Evolutionary conservation across 495 filamentous ascomycete species (phyloP).

Genomic region (Pseudomonodictys pantanalensis): DNA sequence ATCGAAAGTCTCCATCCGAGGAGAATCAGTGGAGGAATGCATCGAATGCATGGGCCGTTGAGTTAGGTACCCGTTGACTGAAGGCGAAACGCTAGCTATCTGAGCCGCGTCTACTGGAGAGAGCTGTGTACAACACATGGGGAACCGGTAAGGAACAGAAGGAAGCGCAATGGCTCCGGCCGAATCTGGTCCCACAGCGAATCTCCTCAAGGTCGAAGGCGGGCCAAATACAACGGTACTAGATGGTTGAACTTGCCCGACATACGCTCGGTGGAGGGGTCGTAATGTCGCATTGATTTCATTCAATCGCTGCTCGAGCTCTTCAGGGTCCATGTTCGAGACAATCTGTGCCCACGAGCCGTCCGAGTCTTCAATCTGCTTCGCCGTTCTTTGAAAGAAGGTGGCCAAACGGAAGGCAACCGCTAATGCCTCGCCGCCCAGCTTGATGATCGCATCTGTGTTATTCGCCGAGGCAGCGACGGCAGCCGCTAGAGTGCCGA

Average conservation of each 20-base stretch:
- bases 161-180: constrained; percentile 2
- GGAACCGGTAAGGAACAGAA: constrained; percentile 4
- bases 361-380: constrained; percentile 18
- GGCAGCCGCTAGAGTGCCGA: constrained; percentile 17
- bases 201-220: constrained; percentile 12
- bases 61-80: not conserved
- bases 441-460: constrained; percentile 6
- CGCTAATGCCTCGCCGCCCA: constrained; percentile 9
- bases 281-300: constrained; percentile 10
- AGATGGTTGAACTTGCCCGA: constrained; percentile 6
- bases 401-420: constrained; percentile 14
- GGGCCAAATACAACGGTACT: constrained; percentile 19
- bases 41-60: constrained; percentile 10
- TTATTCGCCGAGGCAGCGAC: constrained; percentile 14
- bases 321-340: not conserved
- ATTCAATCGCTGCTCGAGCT: constrained; percentile 3
- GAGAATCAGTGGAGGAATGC: constrained; percentile 6
- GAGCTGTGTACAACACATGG: constrained; percentile 16
- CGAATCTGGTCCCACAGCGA: constrained; percentile 2
- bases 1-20: not conserved
- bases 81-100: constrained; percentile 3
- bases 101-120: constrained; percentile 3
- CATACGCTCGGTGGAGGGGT: constrained; percentile 14
- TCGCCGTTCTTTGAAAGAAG: constrained; percentile 9
- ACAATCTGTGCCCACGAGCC: constrained; percentile 11